These are phyloP conservation scores for Trebouxia sp. DNA, from an alignment of 139 green algal genomes.

Conservation along the genomic window DNA sequence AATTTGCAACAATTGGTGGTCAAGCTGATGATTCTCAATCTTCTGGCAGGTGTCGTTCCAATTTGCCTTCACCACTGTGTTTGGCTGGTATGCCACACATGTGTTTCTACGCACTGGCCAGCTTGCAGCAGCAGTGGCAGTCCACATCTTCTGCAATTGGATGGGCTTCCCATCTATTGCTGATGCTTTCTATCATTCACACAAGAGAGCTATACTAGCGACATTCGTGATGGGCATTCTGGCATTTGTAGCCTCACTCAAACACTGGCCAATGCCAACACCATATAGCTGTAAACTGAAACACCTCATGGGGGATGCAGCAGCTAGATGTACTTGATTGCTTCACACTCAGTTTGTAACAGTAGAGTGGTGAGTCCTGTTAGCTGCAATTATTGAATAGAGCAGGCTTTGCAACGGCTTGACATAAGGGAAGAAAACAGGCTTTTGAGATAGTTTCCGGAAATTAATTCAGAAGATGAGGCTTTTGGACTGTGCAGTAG, in stretches of 20 bases:
- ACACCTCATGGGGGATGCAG: not conserved
- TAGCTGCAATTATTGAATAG: too few species aligned
- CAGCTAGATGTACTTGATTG: too few species aligned
- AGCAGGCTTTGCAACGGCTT: too few species aligned
- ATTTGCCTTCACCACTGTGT: constrained; percentile 72
- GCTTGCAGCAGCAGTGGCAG: constrained; percentile 45
- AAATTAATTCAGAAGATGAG: too few species aligned
- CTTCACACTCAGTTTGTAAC: too few species aligned
- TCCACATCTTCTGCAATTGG: constrained; percentile 78
- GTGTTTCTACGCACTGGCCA: constrained; percentile 61
- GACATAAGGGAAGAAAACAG: too few species aligned
- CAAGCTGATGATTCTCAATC: not conserved
- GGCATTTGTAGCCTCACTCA: constrained; percentile 29
- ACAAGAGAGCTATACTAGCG: not conserved
- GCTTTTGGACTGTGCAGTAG: too few species aligned
- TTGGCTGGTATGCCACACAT: constrained; percentile 72
- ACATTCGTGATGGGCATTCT: constrained; percentile 18
- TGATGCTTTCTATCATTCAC: not conserved
- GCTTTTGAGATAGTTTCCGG: too few species aligned
- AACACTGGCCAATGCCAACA: constrained; percentile 22
- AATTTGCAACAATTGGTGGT: too few species aligned
- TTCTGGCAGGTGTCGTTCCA: constrained; percentile 57
- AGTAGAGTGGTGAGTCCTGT: too few species aligned
- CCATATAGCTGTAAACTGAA: not conserved
- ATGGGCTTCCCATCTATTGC: constrained; percentile 67